phyloP scores from a whole-genome alignment of 345 rosid species.

The Gossypioides kirkii region DNA sequence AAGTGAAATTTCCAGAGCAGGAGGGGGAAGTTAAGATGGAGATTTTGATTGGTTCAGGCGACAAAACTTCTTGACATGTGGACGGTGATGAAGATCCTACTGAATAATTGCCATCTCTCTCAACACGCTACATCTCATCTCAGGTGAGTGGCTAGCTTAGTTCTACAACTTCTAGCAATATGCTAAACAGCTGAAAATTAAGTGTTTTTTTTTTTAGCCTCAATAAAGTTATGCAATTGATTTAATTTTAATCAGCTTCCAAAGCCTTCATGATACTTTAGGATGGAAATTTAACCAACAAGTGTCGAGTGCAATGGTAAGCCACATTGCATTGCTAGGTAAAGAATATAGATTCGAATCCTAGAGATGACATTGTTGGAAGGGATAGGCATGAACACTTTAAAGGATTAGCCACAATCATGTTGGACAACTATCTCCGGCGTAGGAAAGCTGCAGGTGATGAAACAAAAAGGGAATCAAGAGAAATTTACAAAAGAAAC shows the following conservation, averaged over 20 bases:
- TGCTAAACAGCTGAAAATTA: background rate
- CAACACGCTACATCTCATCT: background rate
- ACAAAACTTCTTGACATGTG: background rate
- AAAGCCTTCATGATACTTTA: background rate
- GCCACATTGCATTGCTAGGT: background rate
- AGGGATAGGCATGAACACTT: too few species aligned
- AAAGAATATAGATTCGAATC: too few species aligned
- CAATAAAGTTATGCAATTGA: background rate
- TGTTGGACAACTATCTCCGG: background rate
- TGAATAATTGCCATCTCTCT: background rate
- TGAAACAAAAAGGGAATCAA: background rate
- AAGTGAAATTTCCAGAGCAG: background rate
- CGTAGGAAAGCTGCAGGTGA: background rate
- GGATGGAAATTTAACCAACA: background rate
- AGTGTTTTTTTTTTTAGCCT: background rate
- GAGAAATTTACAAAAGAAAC: background rate
- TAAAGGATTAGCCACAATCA: background rate
- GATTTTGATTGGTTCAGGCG: background rate
- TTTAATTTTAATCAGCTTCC: background rate
- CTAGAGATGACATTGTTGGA: too few species aligned
- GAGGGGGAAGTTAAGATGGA: conserved; percentile 5
- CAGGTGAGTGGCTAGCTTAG: background rate
- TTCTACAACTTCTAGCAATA: background rate
- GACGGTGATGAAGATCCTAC: background rate
- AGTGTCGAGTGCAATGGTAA: too few species aligned